phyloP scores from a whole-genome alignment of 805 yeast genomes.

The Yarrowia sp. region DNA sequence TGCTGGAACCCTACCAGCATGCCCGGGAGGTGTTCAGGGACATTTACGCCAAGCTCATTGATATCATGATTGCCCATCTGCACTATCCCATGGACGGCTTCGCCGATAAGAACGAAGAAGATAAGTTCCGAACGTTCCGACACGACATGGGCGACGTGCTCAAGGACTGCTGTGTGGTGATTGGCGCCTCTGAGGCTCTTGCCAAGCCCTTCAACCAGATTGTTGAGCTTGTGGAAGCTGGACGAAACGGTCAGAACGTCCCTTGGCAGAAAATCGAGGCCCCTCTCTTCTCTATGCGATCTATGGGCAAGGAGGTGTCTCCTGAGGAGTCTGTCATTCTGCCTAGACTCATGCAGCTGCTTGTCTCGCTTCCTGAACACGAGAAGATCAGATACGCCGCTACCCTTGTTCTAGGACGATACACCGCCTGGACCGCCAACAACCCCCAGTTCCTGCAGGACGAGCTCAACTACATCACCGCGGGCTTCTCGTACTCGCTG shows the following conservation, averaged over 20 bases:
- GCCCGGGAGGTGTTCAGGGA: slow-evolving; percentile 61
- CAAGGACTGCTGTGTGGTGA: slow-evolving; percentile 91
- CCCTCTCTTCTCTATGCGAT: slow-evolving; percentile 83
- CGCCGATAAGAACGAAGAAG: slow-evolving; percentile 77
- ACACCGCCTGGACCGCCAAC: slow-evolving; percentile 91
- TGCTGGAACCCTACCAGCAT: slow-evolving; percentile 62
- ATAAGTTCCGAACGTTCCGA: slow-evolving; percentile 90
- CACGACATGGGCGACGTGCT: slow-evolving; percentile 98
- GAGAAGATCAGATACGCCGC: slow-evolving; percentile 90
- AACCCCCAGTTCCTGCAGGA: slow-evolving; percentile 83
- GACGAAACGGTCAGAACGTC: slow-evolving; percentile 50
- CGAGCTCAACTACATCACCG: slow-evolving; percentile 82
- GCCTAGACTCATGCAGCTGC: slow-evolving; percentile 75
- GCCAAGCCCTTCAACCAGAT: slow-evolving; percentile 71
- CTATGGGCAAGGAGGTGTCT: slow-evolving; percentile 92
- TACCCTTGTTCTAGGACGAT: slow-evolving; percentile 91
- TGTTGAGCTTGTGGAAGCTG: slow-evolving; percentile 52
- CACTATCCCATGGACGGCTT: slow-evolving; percentile 69
- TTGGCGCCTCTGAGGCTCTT: slow-evolving; percentile 77
- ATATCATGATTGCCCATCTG: slow-evolving; percentile 69
- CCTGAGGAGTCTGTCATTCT: slow-evolving; percentile 67
- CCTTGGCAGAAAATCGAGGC: slow-evolving; percentile 91
- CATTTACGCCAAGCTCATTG: slow-evolving; percentile 64
- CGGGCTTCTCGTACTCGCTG: slow-evolving; percentile 60
- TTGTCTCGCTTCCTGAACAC: slow-evolving; percentile 79